A percentile compares a stretch with the other conserved stretches of the same genome.
Conservation (phyloP, 2,329 filamentous ascomycete species). For the Cercospora sp. region DNA sequence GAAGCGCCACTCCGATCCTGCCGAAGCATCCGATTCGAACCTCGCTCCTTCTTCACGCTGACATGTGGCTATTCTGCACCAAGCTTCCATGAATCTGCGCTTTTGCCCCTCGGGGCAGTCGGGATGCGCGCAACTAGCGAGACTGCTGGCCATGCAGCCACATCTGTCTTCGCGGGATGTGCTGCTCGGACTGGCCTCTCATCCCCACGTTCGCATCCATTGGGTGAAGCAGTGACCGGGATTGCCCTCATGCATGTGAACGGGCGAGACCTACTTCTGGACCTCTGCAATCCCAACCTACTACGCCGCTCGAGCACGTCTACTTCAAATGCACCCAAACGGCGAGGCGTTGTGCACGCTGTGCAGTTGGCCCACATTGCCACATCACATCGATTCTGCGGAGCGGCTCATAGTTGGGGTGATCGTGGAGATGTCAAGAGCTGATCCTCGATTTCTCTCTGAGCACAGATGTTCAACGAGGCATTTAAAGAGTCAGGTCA, state of each 20-base stretch:
- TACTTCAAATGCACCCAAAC: not conserved
- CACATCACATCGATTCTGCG: conserved; percentile 1
- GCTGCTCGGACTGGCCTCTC: not conserved
- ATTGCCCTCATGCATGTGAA: not conserved
- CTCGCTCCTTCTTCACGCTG: not conserved
- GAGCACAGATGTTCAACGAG: not conserved
- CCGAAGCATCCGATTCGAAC: not conserved
- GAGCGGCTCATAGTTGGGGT: not conserved
- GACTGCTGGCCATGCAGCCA: not conserved
- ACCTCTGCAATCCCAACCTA: not conserved
- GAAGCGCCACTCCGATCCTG: conserved; percentile 1
- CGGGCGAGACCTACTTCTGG: not conserved
- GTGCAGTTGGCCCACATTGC: conserved; percentile 2
- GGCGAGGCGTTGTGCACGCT: not conserved
- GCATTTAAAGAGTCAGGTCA: not conserved
- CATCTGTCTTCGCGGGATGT: not conserved
- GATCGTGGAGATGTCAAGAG: not conserved
- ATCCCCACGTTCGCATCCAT: not conserved
- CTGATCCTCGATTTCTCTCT: not conserved
- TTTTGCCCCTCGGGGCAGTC: conserved; percentile 1
- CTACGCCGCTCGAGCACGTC: not conserved
- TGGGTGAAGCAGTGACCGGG: not conserved
- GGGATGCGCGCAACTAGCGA: not conserved
- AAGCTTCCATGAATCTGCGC: not conserved
- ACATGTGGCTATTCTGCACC: conserved; percentile 5